Evolutionary conservation across 106 monocot species (phyloP).

Genomic region (Dendrobium catenatum): DNA sequence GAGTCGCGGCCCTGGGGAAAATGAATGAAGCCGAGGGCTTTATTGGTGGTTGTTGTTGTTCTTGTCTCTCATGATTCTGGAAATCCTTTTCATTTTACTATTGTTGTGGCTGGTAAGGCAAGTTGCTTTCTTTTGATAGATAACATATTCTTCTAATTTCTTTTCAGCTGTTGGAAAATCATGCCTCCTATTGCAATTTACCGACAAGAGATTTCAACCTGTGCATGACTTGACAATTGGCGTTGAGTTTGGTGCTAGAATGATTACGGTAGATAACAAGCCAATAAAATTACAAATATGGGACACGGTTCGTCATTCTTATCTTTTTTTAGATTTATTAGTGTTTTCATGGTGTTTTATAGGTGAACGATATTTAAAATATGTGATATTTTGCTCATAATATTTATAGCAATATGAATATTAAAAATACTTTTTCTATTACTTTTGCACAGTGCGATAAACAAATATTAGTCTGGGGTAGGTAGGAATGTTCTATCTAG

Average conservation of each 20-base stretch:
- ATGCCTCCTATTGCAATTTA: slow-evolving; percentile 91
- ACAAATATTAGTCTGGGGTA: no score
- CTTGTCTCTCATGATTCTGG: neutral
- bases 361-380: no score
- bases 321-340: neutral
- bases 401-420: no score
- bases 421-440: no score
- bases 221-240: slow-evolving; percentile 92
- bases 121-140: neutral
- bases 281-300: slow-evolving; percentile 95
- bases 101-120: neutral
- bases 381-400: no score
- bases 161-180: slow-evolving; percentile 85
- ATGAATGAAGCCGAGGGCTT: neutral
- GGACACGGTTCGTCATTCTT: slow-evolving; percentile 63
- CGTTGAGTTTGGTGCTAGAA: slow-evolving; percentile 86
- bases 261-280: slow-evolving; percentile 85
- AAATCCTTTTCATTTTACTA: neutral
- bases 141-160: neutral
- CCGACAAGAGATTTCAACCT: slow-evolving; percentile 88
- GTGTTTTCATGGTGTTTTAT: neutral
- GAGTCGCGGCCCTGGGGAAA: no score
- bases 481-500: no score
- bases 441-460: no score
- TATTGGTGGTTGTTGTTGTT: neutral